Conservation (phyloP, 1,284 basidiomycete genomes). For the Somion occarium region DNA sequence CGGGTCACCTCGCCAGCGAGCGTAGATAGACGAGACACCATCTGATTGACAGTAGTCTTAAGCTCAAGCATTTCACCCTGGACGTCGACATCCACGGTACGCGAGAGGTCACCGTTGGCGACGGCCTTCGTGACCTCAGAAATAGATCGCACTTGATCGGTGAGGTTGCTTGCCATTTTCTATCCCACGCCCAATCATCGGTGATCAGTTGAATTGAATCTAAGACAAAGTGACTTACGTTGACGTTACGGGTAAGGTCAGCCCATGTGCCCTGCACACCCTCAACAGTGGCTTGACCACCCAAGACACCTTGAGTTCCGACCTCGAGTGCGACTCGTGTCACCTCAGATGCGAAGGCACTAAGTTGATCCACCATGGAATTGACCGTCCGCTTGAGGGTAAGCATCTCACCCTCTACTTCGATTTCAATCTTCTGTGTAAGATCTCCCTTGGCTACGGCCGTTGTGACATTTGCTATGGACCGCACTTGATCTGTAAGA, state of each 20-base stretch:
- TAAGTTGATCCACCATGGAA: conserved; percentile 86
- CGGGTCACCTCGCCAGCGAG: conserved; percentile 84
- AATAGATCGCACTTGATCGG: conserved; percentile 96
- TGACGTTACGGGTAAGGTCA: conserved; percentile 87
- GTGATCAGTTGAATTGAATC: not conserved
- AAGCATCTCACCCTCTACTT: conserved; percentile 92
- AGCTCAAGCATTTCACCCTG: conserved; percentile 96
- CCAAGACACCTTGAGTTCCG: conserved; percentile 88
- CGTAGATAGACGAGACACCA: conserved; percentile 84
- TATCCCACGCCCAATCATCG: conserved; percentile 15
- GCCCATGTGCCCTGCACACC: conserved; percentile 95
- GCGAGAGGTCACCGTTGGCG: conserved; percentile 85
- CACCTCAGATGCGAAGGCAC: conserved; percentile 91
- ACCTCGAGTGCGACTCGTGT: conserved; percentile 92
- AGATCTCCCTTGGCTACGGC: conserved; percentile 89
- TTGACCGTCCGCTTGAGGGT: conserved; percentile 82
- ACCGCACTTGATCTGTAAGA: conserved; percentile 92
- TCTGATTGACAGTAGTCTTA: conserved; percentile 88
- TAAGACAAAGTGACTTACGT: conserved; percentile 40
- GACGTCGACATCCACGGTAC: conserved; percentile 92
- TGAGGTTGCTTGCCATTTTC: conserved; percentile 91
- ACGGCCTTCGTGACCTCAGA: conserved; percentile 97
- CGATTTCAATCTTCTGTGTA: conserved; percentile 85
- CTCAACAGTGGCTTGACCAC: conserved; percentile 88
- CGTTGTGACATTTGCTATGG: conserved; percentile 89